Conservation (phyloP, 1,284 basidiomycete species). For the Trichosporon sp. region DNA sequence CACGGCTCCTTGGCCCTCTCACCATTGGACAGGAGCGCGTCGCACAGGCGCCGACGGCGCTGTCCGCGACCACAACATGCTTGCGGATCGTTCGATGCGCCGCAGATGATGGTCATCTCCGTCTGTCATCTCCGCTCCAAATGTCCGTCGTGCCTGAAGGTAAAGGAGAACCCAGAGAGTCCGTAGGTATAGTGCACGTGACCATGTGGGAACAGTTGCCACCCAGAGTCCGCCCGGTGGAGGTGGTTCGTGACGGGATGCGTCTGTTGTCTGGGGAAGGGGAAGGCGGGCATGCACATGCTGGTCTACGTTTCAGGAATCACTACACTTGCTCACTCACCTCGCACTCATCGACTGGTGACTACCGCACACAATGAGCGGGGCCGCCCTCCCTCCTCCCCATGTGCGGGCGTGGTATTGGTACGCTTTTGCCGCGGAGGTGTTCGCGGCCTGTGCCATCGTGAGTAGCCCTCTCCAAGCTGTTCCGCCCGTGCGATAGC, state of each 20-base stretch:
- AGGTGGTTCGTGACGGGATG: background rate
- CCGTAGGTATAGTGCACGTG: background rate
- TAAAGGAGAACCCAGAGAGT: background rate
- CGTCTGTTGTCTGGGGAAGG: background rate
- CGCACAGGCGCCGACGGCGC: background rate
- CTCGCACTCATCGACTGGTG: background rate
- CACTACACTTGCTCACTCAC: background rate
- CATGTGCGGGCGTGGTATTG: conserved; percentile 53
- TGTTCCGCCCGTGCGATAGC: background rate
- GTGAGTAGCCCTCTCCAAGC: conserved; percentile 30
- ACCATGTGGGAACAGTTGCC: background rate
- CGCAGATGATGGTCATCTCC: background rate
- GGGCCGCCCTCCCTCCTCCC: conserved; percentile 22
- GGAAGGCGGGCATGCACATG: background rate
- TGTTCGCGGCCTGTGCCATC: conserved; percentile 51
- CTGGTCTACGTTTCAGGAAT: background rate
- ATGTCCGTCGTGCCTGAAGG: background rate
- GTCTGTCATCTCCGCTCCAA: background rate
- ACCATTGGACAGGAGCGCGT: background rate
- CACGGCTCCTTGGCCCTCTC: background rate
- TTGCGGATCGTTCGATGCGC: conserved; percentile 11
- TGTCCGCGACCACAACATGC: background rate
- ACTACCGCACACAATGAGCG: conserved; percentile 7
- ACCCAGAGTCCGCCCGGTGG: conserved; percentile 7
- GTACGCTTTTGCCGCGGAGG: conserved; percentile 54